phyloP scores from a whole-genome alignment of 768 basidiomycete species.

The Psilocybe azurescens region DNA sequence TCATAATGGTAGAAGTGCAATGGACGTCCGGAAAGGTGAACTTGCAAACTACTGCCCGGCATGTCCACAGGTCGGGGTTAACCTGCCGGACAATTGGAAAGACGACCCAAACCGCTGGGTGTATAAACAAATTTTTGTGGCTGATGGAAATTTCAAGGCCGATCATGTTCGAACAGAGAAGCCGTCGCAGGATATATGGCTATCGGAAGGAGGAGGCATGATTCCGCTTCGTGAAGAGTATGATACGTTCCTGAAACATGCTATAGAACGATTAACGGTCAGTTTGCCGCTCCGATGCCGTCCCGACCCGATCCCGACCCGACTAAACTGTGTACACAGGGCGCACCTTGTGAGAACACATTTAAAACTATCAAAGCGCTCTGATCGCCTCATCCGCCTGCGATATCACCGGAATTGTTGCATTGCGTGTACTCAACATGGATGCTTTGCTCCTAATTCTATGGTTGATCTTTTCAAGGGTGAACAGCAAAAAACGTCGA shows the following conservation, averaged over 20 bases:
- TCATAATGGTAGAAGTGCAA: neutral
- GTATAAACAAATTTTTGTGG: neutral
- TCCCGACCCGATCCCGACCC: too few species aligned
- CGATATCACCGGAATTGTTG: slow-evolving; percentile 21
- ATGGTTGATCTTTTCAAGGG: slow-evolving; percentile 24
- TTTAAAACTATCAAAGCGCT: slow-evolving; percentile 20
- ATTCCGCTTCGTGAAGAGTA: slow-evolving; percentile 13
- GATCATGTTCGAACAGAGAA: slow-evolving; percentile 17
- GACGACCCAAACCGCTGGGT: neutral
- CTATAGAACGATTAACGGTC: slow-evolving; percentile 17
- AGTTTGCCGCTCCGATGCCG: neutral
- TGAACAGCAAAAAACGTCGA: slow-evolving; percentile 30
- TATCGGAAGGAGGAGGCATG: slow-evolving; percentile 24
- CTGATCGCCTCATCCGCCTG: slow-evolving; percentile 11
- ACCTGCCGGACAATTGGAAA: slow-evolving; percentile 13
- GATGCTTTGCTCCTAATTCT: slow-evolving; percentile 21
- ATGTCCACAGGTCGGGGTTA: slow-evolving; percentile 21
- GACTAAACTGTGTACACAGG: neutral
- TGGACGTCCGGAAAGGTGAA: neutral
- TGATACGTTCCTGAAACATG: slow-evolving; percentile 10
- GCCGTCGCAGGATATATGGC: slow-evolving; percentile 18
- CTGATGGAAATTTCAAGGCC: slow-evolving; percentile 27
- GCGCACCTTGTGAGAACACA: slow-evolving; percentile 20
- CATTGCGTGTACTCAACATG: slow-evolving; percentile 23
- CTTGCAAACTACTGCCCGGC: slow-evolving; percentile 21